These are phyloP conservation scores for Neurospora terricola DNA, from an alignment of 495 filamentous ascomycete species.

Conservation along the genomic window DNA sequence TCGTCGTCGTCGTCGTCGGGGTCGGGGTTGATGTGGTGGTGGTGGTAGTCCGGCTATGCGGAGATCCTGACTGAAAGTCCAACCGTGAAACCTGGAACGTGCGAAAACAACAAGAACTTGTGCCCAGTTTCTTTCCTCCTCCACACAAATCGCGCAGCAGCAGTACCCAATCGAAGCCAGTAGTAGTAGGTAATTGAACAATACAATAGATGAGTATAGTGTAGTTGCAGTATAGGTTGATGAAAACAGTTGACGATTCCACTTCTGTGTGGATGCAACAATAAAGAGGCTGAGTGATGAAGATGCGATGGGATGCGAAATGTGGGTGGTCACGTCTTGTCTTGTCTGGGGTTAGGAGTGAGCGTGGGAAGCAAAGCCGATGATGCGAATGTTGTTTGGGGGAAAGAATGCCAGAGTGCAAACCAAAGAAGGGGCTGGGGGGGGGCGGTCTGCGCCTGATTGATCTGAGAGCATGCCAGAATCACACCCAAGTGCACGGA, in stretches of 20 bases:
- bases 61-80: not conserved
- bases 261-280: not conserved
- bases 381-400: slow-evolving; percentile 3
- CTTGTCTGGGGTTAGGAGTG: not conserved
- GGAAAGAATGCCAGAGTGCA: not conserved
- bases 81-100: not conserved
- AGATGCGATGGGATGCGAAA: slow-evolving; percentile 1
- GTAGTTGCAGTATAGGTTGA: not conserved
- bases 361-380: not conserved
- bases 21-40: not conserved
- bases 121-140: not conserved
- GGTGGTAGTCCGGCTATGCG: not conserved
- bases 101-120: not conserved
- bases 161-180: not conserved
- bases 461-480: not conserved
- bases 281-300: not conserved
- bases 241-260: not conserved
- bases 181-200: not conserved
- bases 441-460: slow-evolving; percentile 4
- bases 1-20: not conserved
- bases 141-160: not conserved
- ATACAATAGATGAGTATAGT: not conserved
- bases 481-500: not conserved
- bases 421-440: slow-evolving; percentile 10
- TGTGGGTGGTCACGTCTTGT: not conserved